These are phyloP conservation scores for Suhomyces vadensis DNA, from an alignment of 805 yeast genomes.

Conservation along the genomic window DNA sequence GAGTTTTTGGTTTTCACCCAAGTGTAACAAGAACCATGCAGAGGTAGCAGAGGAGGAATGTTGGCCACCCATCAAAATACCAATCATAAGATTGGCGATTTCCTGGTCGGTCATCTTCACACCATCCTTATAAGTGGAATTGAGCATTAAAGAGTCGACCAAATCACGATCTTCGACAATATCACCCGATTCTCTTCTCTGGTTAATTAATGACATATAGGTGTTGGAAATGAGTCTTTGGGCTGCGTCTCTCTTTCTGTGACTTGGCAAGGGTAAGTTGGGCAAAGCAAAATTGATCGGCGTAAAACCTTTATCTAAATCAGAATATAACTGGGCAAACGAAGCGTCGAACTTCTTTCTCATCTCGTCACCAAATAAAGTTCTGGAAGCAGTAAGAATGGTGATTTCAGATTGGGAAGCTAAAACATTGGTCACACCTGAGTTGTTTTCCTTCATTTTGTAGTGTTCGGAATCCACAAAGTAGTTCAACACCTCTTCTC, in stretches of 20 bases:
- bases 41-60: slow-evolving; percentile 97
- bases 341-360: slow-evolving; percentile 77
- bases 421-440: slow-evolving; percentile 67
- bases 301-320: slow-evolving; percentile 94
- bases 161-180: slow-evolving; percentile 78
- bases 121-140: slow-evolving; percentile 90
- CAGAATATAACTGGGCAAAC: slow-evolving; percentile 83
- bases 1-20: slow-evolving; percentile 82
- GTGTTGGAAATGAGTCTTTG: slow-evolving; percentile 78
- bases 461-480: slow-evolving; percentile 56
- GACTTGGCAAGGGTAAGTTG: slow-evolving; percentile 83
- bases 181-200: slow-evolving; percentile 76
- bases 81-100: slow-evolving; percentile 90
- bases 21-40: slow-evolving; percentile 89
- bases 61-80: slow-evolving; percentile 98
- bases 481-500: slow-evolving; percentile 71
- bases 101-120: slow-evolving; percentile 91
- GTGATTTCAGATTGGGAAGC: slow-evolving; percentile 92
- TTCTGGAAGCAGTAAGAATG: slow-evolving; percentile 91
- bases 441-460: slow-evolving; percentile 30
- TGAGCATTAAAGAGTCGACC: slow-evolving; percentile 81
- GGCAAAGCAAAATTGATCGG: slow-evolving; percentile 97
- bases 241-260: slow-evolving; percentile 83
- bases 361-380: slow-evolving; percentile 88
- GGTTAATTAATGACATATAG: slow-evolving; percentile 72